Evolutionary conservation across 805 yeast genomes (phyloP), one percentile per base, ranked within the genome.

Genomic region (Cyberlindnera maritima): DNA sequence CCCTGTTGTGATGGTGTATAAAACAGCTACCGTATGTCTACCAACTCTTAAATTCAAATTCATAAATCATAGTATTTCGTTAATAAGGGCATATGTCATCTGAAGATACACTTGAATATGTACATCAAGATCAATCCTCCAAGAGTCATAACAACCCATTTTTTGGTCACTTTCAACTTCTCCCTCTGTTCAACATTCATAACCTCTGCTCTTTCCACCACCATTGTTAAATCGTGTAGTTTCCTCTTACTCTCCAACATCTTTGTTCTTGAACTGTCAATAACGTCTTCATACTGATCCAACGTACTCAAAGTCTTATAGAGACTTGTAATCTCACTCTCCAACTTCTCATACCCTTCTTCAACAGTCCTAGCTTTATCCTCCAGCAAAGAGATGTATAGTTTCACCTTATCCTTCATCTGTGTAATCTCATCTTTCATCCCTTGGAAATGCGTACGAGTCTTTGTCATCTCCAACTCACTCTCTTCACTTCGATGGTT

Each of bases 151-250:
- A 43, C 5, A 11, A 43, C 19, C 42, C 48, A 46, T 15, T 31
- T 37, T 19, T 43, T 43, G n/a, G 50, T 39, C 6, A 38, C 17
- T 21, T 39, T 36, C 15, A 34, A 31, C 10, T 19, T 46, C 19
- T 53, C 50, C 8, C 37, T 36, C 19, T 39, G 32, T 39, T 39
- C 37, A 3, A 18, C 17, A 7, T 44, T 43, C 10, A 46, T 6
- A n/a, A 35, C 28, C 29, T 55, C 58, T 17, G 40, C 43, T 3
- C 36, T 28, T 17, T 52, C 54, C 25, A 53, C 53, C 2, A 47
- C 18, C 12, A 12, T 8, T 21, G 49, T 50, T 11, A 55, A 36
- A 2, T 39, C 39, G 21, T 47, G 50, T 20, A 55, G 41, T 25
- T 46, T 50, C n/a, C 20, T 32, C 45, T 55, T 55, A 17, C 43